A percentile compares a stretch with the other conserved stretches of the same genome.
Conservation (phyloP, 2,329 filamentous ascomycete species). For the Epichloe gansuensis region DNA sequence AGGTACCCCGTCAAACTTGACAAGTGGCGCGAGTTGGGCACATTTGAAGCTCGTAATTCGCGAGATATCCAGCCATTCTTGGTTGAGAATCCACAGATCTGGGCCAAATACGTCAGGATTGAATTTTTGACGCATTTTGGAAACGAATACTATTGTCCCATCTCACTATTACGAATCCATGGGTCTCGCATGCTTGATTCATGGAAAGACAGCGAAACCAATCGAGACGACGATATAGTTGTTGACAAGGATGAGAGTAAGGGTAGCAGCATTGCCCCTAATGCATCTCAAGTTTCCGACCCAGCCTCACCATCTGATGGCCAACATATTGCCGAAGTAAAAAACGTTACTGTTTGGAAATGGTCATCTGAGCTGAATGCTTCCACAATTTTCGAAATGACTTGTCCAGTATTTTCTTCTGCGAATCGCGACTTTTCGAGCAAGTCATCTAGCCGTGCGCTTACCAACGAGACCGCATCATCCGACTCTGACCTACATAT, state of each 20-base stretch:
- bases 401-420: neutral
- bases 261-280: neutral
- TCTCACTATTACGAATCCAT: constrained; percentile 83
- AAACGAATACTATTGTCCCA: constrained; percentile 90
- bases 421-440: neutral
- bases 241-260: constrained; percentile 15
- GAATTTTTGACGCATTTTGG: constrained; percentile 92
- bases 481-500: neutral
- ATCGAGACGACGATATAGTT: constrained; percentile 48
- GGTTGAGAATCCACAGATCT: constrained; percentile 88
- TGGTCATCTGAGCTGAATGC: neutral
- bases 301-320: neutral
- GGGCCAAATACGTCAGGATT: constrained; percentile 83
- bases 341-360: neutral
- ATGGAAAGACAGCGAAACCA: constrained; percentile 66
- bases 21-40: constrained; percentile 80
- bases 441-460: neutral
- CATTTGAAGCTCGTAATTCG: constrained; percentile 83
- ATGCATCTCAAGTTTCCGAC: neutral
- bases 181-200: constrained; percentile 95
- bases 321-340: neutral
- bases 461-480: neutral
- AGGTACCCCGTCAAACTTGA: constrained; percentile 85
- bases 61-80: constrained; percentile 90
- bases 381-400: neutral